These are phyloP conservation scores for Papilionanthe hybrid DNA, from an alignment of 116 monocot genomes.

Conservation along the genomic window DNA sequence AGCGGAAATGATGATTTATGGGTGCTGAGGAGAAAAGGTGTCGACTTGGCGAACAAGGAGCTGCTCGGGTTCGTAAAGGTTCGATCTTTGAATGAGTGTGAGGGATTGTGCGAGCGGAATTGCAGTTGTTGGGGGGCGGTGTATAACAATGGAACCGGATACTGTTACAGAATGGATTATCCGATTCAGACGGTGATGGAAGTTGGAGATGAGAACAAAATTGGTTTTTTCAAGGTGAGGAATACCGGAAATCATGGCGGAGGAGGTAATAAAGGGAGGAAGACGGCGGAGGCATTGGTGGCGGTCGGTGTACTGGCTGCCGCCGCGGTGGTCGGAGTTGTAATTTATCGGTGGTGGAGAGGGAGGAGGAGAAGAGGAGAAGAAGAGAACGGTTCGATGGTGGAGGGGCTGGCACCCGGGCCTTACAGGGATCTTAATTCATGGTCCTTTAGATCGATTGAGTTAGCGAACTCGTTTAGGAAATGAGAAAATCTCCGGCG, in stretches of 20 bases:
- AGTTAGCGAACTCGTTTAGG: constrained; percentile 11
- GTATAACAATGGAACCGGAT: constrained; percentile 52
- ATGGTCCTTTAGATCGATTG: constrained; percentile 15
- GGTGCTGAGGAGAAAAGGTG: constrained; percentile 51
- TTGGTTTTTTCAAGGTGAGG: constrained; percentile 79
- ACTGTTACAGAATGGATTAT: constrained; percentile 63
- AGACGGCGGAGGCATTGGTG: constrained; percentile 6
- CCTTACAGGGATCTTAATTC: constrained; percentile 20
- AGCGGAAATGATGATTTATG: constrained; percentile 21
- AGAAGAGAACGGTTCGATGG: background rate
- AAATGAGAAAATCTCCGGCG: background rate
- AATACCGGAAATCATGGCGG: background rate
- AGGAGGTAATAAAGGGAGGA: background rate
- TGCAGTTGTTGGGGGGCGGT: constrained; percentile 90
- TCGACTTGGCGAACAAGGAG: constrained; percentile 80
- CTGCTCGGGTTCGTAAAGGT: constrained; percentile 28
- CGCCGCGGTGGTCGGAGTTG: background rate
- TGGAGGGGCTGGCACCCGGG: background rate
- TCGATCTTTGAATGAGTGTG: constrained; percentile 53
- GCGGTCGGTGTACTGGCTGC: background rate
- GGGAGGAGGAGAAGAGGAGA: background rate
- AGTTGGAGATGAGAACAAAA: constrained; percentile 32
- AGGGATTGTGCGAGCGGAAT: constrained; percentile 48
- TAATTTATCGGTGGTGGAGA: constrained; percentile 12
- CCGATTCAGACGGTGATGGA: constrained; percentile 57